Conservation (phyloP, 2,329 filamentous ascomycete genomes). For the Stemphylium vesicarium region DNA sequence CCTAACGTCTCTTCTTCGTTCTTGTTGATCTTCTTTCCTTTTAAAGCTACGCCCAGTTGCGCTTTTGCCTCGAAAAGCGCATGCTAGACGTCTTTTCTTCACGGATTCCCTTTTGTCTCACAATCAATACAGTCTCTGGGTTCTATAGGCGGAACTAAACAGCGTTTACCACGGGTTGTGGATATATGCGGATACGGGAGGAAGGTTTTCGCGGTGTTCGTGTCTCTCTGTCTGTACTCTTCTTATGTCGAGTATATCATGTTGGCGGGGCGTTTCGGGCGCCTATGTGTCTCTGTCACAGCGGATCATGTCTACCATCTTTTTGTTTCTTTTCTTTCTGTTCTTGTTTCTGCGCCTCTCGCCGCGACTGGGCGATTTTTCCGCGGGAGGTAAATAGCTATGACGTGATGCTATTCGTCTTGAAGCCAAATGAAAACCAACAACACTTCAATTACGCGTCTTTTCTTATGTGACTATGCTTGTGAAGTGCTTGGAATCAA, state of each 20-base stretch:
- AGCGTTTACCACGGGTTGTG: conserved; percentile 3
- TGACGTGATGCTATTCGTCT: conserved; percentile 8
- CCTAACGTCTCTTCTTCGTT: conserved; percentile 25
- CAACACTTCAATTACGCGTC: background rate
- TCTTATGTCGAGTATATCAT: conserved; percentile 25
- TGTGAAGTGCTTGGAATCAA: background rate
- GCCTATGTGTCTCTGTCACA: conserved; percentile 5
- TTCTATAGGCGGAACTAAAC: conserved; percentile 9
- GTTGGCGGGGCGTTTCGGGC: conserved; percentile 35
- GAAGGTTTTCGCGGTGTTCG: conserved; percentile 21
- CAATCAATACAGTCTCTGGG: conserved; percentile 16
- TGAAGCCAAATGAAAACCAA: conserved; percentile 3
- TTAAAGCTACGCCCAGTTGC: conserved; percentile 19
- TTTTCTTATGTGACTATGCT: background rate
- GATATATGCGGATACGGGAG: background rate
- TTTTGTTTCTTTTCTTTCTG: background rate
- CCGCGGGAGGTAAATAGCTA: background rate
- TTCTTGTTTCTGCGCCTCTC: background rate
- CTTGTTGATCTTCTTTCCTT: conserved; percentile 35
- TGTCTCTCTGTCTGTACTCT: conserved; percentile 15
- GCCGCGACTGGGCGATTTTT: background rate
- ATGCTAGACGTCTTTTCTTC: conserved; percentile 16
- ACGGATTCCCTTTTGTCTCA: conserved; percentile 25
- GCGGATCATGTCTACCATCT: background rate
- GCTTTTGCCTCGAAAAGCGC: conserved; percentile 11